Conservation (phyloP, 108 stramenopile genomes). For the Skeletonema marinoi region DNA sequence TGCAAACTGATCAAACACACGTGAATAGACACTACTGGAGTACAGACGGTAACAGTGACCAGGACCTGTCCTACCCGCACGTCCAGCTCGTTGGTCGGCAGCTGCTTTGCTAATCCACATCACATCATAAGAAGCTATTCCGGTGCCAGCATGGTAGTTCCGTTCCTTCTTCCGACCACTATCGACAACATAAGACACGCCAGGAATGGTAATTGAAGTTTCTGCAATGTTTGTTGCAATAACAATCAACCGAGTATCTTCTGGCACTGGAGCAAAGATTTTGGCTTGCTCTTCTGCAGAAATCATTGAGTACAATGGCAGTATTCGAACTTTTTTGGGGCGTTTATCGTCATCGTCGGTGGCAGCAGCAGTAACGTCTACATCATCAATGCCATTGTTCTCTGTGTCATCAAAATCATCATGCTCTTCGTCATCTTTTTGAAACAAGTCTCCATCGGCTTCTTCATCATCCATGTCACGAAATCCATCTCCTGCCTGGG, state of each 20-base stretch:
- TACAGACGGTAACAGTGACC: conserved; percentile 98
- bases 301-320: conserved; percentile 95
- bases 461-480: conserved; percentile 92
- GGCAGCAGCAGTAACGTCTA: conserved; percentile 14
- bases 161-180: conserved; percentile 94
- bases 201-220: conserved; percentile 88
- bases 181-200: conserved; percentile 97
- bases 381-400: conserved; percentile 36
- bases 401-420: conserved; percentile 47
- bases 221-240: conserved; percentile 98
- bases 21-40: conserved; percentile 89
- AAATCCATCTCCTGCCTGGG: conserved; percentile 38
- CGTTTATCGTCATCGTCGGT: conserved; percentile 50
- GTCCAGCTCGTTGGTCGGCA: conserved; percentile 96
- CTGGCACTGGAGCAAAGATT: conserved; percentile 90
- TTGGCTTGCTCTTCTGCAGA: conserved; percentile 89
- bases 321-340: conserved; percentile 67
- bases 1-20: conserved; percentile 85
- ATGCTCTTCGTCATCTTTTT: conserved; percentile 50
- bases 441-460: conserved; percentile 61
- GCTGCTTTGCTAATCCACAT: conserved; percentile 97
- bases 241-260: conserved; percentile 91
- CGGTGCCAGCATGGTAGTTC: conserved; percentile 81
- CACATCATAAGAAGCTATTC: conserved; percentile 89
- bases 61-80: conserved; percentile 95